These are phyloP conservation scores for Candida smagusa DNA, from an alignment of 1,139 yeast genomes.

Conservation along the genomic window DNA sequence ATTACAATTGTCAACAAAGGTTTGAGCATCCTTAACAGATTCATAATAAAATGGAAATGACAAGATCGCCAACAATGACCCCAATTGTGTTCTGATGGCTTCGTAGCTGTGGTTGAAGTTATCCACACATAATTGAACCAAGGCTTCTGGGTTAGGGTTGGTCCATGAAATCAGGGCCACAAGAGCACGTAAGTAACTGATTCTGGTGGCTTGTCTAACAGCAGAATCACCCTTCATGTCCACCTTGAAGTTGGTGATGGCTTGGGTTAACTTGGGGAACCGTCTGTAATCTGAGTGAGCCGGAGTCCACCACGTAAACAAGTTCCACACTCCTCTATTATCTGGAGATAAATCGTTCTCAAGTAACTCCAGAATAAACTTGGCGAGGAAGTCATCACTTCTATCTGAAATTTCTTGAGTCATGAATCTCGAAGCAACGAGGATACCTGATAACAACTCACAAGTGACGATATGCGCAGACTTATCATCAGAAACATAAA, in stretches of 20 bases:
- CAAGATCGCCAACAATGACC: constrained; percentile 57
- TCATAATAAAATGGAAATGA: constrained; percentile 54
- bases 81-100: constrained; percentile 70
- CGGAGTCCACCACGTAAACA: constrained; percentile 75
- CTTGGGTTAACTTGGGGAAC: constrained; percentile 49
- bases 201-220: constrained; percentile 62
- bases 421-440: constrained; percentile 46
- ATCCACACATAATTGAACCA: constrained; percentile 49
- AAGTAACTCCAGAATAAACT: constrained; percentile 47
- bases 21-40: constrained; percentile 40
- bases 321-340: constrained; percentile 71
- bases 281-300: constrained; percentile 66
- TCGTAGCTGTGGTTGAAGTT: constrained; percentile 63
- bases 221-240: constrained; percentile 60
- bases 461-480: constrained; percentile 60
- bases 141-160: constrained; percentile 46
- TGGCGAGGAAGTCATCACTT: constrained; percentile 48
- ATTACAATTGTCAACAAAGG: constrained; percentile 40
- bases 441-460: constrained; percentile 58
- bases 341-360: constrained; percentile 71
- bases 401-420: constrained; percentile 18
- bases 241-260: constrained; percentile 47
- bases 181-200: constrained; percentile 55
- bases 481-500: constrained; percentile 60
- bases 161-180: constrained; percentile 59